A percentile compares a stretch with the other conserved stretches of the same genome.
Evolutionary conservation across 805 yeast species (phyloP).

Genomic region (Ogataea pilisensis): DNA sequence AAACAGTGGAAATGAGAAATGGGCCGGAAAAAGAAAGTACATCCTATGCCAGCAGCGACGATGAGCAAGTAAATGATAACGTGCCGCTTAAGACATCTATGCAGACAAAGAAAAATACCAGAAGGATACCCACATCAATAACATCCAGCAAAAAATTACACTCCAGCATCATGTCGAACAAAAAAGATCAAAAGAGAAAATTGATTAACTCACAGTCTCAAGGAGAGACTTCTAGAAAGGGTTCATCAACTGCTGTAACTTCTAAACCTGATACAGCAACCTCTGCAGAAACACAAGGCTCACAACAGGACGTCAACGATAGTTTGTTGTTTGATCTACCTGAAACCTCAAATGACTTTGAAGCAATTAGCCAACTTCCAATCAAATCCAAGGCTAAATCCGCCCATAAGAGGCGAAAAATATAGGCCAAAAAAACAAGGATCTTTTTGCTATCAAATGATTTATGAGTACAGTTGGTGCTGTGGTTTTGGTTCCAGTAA

Average conservation of each 20-base stretch:
- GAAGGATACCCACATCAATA: background rate
- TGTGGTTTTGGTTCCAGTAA: too few species aligned
- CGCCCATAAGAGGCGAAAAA: background rate
- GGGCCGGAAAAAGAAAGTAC: too few species aligned
- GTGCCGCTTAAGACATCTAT: too few species aligned
- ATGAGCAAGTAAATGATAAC: too few species aligned
- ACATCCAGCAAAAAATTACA: background rate
- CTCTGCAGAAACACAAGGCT: background rate
- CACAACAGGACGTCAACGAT: background rate
- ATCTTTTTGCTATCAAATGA: background rate
- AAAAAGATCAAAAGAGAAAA: slow-evolving; percentile 1
- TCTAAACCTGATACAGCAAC: background rate
- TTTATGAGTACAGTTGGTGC: too few species aligned
- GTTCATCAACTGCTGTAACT: background rate
- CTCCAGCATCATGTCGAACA: background rate
- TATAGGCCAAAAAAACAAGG: background rate
- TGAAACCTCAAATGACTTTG: slow-evolving; percentile 1
- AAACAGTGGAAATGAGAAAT: too few species aligned
- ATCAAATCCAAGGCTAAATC: background rate
- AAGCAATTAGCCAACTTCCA: background rate
- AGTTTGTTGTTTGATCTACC: slow-evolving; percentile 2
- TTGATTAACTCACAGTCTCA: slow-evolving; percentile 1
- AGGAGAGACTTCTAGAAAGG: background rate
- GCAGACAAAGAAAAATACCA: too few species aligned
- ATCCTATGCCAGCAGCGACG: too few species aligned